Base-by-base conservation (phyloP, 2,329 filamentous ascomycete genomes). In the Xylariaceae sp. region DNA sequence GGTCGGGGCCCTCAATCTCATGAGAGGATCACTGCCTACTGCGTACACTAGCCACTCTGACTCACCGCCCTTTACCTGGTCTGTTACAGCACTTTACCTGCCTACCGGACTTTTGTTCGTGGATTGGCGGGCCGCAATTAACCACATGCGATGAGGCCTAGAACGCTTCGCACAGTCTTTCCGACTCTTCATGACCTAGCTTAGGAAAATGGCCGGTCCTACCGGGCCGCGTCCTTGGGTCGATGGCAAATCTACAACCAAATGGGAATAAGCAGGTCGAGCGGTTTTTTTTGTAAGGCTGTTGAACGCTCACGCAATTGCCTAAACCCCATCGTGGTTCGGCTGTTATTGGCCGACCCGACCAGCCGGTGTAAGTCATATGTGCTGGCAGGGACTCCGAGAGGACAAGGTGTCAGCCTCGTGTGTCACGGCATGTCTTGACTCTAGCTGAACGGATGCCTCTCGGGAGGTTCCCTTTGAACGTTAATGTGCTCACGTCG, bases 361-460 rank as follows among this genome's bases (percentile, higher is more conserved):
- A 59, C 35, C 53, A 62, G 47, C 55, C 34, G 35, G 30, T 18
- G 35, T 37, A 55, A 44, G 34, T 42, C 55, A n/a, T 50, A 50
- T 13, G 11, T 50, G 17, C 39, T 37, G 37, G 37, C 45, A 42
- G 37, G 8, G 9, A 42, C 9, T 42, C 37, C 23, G n/a, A 56
- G 50, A 49, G 44, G 44, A 42, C 34, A 51, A 58, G 47, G 58
- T n/a, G 58, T 54, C 52, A 54, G 53, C 55, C 34, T 57, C 37
- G 35, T 17, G 60, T 62, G 42, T 23, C 52, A 60, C 57, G 11
- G 37, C 60, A 55, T 62, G 55, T 45, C n/a, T 49, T 49, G 57
- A 49, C 13, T 23, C 49, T 30, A 53, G 34, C 35, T 42, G 37
- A 42, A 42, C 44, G 17, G n/a, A 10, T 56, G 15, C 13, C 37